Conservation (phyloP, 208 protist genomes). For the Leishmania lainsoni region DNA sequence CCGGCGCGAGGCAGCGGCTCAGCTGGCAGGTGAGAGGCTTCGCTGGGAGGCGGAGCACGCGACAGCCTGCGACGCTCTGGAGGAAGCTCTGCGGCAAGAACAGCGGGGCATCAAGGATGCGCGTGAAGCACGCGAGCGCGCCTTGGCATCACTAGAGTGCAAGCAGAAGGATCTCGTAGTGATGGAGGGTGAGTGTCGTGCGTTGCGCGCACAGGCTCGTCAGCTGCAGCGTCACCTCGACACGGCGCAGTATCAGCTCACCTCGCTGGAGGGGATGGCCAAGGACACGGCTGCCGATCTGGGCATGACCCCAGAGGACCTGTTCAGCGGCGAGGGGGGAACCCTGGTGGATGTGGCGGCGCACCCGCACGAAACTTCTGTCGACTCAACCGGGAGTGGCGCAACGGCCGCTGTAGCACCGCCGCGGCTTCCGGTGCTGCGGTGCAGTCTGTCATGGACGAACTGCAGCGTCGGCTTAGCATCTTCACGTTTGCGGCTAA, state of each 20-base stretch:
- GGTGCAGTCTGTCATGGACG: slow-evolving; percentile 40
- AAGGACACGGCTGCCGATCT: slow-evolving; percentile 39
- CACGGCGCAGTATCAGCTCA: slow-evolving; percentile 35
- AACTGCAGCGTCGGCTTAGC: slow-evolving; percentile 43
- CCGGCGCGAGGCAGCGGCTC: slow-evolving; percentile 34
- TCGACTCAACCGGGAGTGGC: not conserved
- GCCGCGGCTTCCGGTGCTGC: slow-evolving; percentile 15
- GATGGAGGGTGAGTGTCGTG: slow-evolving; percentile 27
- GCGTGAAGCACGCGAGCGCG: slow-evolving; percentile 49
- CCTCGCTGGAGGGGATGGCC: slow-evolving; percentile 34
- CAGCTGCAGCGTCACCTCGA: slow-evolving; percentile 32
- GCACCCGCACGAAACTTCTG: slow-evolving; percentile 1
- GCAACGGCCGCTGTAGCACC: slow-evolving; percentile 1
- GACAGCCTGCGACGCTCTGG: slow-evolving; percentile 29
- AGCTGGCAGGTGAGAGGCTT: slow-evolving; percentile 40
- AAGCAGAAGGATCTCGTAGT: slow-evolving; percentile 37
- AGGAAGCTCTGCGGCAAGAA: slow-evolving; percentile 37
- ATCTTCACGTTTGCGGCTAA: slow-evolving; percentile 35
- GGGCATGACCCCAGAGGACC: slow-evolving; percentile 27
- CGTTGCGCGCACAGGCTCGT: slow-evolving; percentile 30
- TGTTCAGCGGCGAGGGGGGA: not conserved
- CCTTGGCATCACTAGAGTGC: slow-evolving; percentile 40
- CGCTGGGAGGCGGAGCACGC: slow-evolving; percentile 32
- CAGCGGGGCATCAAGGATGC: slow-evolving; percentile 46
- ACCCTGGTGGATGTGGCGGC: not conserved